Evolutionary conservation across 2,329 filamentous ascomycete genomes (phyloP).

Genomic region (Aureobasidium melanogenum): DNA sequence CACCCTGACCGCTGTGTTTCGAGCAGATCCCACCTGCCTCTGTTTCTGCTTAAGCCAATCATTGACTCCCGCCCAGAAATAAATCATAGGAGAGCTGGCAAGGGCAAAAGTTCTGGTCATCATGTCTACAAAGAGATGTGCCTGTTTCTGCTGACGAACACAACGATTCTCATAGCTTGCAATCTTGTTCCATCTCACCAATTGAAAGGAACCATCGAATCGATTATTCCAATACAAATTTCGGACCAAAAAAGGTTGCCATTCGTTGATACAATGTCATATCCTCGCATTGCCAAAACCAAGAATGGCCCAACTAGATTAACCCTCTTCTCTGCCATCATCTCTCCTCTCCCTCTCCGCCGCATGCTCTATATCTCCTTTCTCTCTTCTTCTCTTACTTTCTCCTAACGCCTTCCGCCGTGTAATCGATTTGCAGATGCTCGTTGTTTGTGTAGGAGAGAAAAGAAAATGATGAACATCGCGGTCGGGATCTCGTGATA

Average conservation of each 20-base stretch:
- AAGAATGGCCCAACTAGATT: neutral
- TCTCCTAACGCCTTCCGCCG: neutral
- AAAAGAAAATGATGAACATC: neutral
- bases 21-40: neutral
- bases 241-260: neutral
- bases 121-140: no score
- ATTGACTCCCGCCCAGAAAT: no score
- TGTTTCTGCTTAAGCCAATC: neutral
- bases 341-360: slow-evolving; percentile 13
- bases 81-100: no score
- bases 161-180: neutral
- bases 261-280: neutral
- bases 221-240: neutral
- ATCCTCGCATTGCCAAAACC: neutral
- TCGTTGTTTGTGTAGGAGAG: neutral
- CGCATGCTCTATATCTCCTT: neutral
- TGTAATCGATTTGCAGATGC: neutral
- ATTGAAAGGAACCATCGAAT: no score
- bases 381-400: neutral
- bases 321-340: slow-evolving; percentile 4
- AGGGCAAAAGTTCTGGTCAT: no score
- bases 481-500: slow-evolving; percentile 13
- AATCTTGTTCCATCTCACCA: neutral
- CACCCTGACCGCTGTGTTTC: neutral
- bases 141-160: no score